Evolutionary conservation across 257 asterid genomes (phyloP), one percentile per base, ranked within the genome.

Genomic region (Cruciata laevipes): DNA sequence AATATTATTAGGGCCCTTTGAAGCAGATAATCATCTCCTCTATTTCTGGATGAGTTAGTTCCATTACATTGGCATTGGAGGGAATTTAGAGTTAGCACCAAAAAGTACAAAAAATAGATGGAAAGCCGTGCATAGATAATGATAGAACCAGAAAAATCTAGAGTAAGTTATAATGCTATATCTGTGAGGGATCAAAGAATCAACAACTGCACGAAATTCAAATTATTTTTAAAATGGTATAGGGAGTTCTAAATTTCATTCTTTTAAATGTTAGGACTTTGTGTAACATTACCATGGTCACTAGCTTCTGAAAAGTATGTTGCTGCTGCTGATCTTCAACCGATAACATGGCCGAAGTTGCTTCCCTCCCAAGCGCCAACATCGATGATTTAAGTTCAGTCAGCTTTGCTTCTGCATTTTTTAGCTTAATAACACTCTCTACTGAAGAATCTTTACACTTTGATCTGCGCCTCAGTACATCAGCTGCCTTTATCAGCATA

Each of bases 241-340:
- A 8, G 57, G 23, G 57, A 10, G 3, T 42, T 42, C 51, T 20
- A 23, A 38, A 25, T 11, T 40, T 38, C 18, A 23, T 33, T 63
- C 18, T 20, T 31, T 25, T 37, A 6, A 47, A 40, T 37, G 21
- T 12, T 44, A 44, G 20, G 23, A 27, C 20, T 62, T 67, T 53
- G 35, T 7, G 3, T 12, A 40, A 23, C 73, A 47, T 75, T 84
- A 93, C 97, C 95, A 88, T 77, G 67, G 85, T 77, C 13, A 83
- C 87, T 79, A 93, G 87, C 89, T 88, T 93, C 21, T 81, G 86
- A 71, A 81, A 84, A 79, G 96, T 86, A 49, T 82, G 63, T 76
- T 90, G 90, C 66, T 90, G 92, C 72, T 93, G 99, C 73, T 87
- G 85, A 68, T 84, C 88, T 86, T 93, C 96, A 2, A 93, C 97